Conservation (phyloP, 768 basidiomycete genomes). For the Lentinula boryana region DNA sequence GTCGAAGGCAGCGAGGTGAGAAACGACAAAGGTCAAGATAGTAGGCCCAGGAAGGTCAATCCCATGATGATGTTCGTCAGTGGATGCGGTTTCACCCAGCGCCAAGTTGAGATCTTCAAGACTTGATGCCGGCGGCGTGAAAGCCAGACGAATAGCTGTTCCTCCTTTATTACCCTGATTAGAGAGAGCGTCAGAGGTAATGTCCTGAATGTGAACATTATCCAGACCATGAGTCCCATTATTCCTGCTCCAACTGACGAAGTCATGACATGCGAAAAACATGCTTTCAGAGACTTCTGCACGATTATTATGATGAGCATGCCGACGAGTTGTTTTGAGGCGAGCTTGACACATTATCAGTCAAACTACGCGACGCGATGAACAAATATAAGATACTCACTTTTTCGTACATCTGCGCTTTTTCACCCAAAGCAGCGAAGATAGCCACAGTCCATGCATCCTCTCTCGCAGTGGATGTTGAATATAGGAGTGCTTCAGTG, state of each 20-base stretch:
- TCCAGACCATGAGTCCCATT: constrained; percentile 68
- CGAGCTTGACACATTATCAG: constrained; percentile 36
- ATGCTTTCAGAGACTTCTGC: constrained; percentile 41
- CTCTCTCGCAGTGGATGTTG: constrained; percentile 53
- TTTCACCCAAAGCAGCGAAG: constrained; percentile 68
- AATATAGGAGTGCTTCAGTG: constrained; percentile 71
- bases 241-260: constrained; percentile 65
- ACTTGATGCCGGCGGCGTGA: constrained; percentile 32
- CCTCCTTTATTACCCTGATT: constrained; percentile 81
- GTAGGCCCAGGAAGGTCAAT: constrained; percentile 27
- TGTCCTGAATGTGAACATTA: not conserved
- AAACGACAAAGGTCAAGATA: constrained; percentile 68
- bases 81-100: not conserved
- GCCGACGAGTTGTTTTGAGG: constrained; percentile 77
- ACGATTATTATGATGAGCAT: constrained; percentile 71
- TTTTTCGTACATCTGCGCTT: constrained; percentile 59
- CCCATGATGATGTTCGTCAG: not conserved
- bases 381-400: constrained; percentile 22
- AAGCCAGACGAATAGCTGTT: constrained; percentile 57
- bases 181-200: not conserved
- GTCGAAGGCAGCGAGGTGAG: constrained; percentile 81
- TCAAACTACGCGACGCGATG: not conserved
- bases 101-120: not conserved
- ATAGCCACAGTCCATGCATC: constrained; percentile 68
- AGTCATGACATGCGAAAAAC: constrained; percentile 49